A percentile compares a stretch with the other conserved stretches of the same genome.
phyloP scores from a whole-genome alignment of 2,329 filamentous ascomycete species.

The Epichloe sylvatica region DNA sequence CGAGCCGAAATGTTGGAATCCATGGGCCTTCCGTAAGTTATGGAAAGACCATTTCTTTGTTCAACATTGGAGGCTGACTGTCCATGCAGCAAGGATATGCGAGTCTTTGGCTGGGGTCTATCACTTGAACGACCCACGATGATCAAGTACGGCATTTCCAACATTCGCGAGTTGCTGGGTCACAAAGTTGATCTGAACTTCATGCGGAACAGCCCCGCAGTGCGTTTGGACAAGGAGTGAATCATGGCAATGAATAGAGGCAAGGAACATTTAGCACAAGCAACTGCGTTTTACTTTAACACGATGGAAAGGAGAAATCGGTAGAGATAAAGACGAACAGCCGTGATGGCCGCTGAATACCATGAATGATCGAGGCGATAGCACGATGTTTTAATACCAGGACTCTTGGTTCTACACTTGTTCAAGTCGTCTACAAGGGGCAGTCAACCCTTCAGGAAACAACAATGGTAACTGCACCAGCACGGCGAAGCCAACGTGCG shows the following conservation, averaged over 20 bases:
- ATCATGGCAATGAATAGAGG: not conserved
- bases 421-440: not conserved
- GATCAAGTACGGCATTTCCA: constrained; percentile 86
- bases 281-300: not conserved
- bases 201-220: constrained; percentile 81
- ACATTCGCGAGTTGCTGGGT: constrained; percentile 82
- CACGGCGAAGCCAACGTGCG: not conserved
- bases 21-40: constrained; percentile 61
- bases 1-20: constrained; percentile 90
- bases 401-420: not conserved
- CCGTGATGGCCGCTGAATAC: not conserved
- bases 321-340: too few relatives aligned
- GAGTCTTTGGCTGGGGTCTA: constrained; percentile 88
- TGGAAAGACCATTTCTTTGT: not conserved
- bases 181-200: constrained; percentile 93
- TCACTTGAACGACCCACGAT: constrained; percentile 90
- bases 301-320: not conserved
- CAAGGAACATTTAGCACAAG: not conserved
- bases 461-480: not conserved
- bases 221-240: constrained; percentile 75
- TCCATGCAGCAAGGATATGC: constrained; percentile 51
- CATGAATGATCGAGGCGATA: not conserved
- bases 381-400: not conserved
- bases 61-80: not conserved
- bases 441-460: not conserved